Base-by-base conservation (phyloP, 768 basidiomycete genomes). In the Podaxis sp. region DNA sequence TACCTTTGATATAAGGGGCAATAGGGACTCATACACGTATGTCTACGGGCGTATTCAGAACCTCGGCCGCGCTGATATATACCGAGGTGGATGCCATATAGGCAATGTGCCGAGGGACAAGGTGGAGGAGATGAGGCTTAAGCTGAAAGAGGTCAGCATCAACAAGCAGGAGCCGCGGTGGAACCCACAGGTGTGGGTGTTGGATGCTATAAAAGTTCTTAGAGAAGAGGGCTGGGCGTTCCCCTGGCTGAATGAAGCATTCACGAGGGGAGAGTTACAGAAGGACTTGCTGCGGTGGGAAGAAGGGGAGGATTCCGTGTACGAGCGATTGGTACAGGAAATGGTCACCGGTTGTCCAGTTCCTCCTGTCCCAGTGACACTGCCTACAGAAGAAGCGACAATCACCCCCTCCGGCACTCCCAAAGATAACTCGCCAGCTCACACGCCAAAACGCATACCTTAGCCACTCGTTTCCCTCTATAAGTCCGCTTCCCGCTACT, bases 31-130 rank as follows among this genome's bases (percentile, higher is more conserved):
- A 2, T 65, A 63, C 53, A 59, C 52, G 2, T 65, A 63, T 24
- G 47, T 59, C 61, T 36, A 41, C 19, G 61, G 57, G 11, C 37
- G 38, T 13, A 59, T 59, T 27, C 46, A 40, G 24, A 63, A 59
- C 36, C 54, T 65, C 5, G 53, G 33, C 29, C 37, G 55, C 27
- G 56, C 58, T 9, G 43, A 55, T 13, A 59, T 53, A 6, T 65
- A 63, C 37, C 64, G 64, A 12, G 64, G 64, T 1, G 64, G 64
- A 43, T 63, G 64, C 15, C 56, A 65, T 57, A 53, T 65, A 22
- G 64, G 64, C 41, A 55, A 65, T 25, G 40, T 65, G 41, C 64
- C 64, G 5, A 29, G 19, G 41, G 52, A 65, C 24, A 52, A 50
- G 12, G 47, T 65, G 56, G 24, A 24, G 27, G 55, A 51, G 50